Evolutionary conservation across 2,329 filamentous ascomycete genomes (phyloP), one percentile per base, ranked within the genome.

Genomic region (Gnomoniopsis smithogilvyi): DNA sequence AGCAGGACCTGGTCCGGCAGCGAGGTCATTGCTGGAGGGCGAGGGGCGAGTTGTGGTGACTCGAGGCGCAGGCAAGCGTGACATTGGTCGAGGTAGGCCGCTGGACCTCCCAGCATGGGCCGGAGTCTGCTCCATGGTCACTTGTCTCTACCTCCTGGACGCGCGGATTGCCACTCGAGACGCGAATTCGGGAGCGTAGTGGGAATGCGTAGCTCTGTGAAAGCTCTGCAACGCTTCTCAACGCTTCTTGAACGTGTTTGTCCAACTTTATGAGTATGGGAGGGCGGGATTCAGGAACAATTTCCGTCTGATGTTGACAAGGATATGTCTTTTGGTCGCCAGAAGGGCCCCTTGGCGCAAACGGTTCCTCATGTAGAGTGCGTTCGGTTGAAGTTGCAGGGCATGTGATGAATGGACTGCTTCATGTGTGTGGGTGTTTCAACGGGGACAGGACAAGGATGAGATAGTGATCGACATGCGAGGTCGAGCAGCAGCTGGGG

Each of bases 61-160:
- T 38, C 50, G 56, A n/a, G 60, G 60, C 41, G 49, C 47, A 30
- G 60, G 60, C 50, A 62, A 46, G 21, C 60, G 57, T 12, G 60
- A 62, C 38, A 52, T 57, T 26, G 53, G 60, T 21, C 60, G 22
- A 15, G 60, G 60, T 15, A 62, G 57, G 38, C 57, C 52, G 7
- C 52, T 49, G 21, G 53, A 21, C 30, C 24, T 57, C 26, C 53
- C 60, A 49, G 45, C 46, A 22, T 48, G 53, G 6, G 38, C 46
- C 50, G 24, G 56, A 8, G 57, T 56, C 22, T 62, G 56, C 11
- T 62, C 60, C 60, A 62, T 62, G 6, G 38, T 51, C 3, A 22
- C 34, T 24, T 30, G 33, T 54, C 24, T 10, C 21, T n/a, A 14
- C 2, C 7, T 46, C 26, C 17, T 53, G 24, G 26, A 15, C 41